Conservation (phyloP, 2,329 filamentous ascomycete species). For the Blastomyces silverae region DNA sequence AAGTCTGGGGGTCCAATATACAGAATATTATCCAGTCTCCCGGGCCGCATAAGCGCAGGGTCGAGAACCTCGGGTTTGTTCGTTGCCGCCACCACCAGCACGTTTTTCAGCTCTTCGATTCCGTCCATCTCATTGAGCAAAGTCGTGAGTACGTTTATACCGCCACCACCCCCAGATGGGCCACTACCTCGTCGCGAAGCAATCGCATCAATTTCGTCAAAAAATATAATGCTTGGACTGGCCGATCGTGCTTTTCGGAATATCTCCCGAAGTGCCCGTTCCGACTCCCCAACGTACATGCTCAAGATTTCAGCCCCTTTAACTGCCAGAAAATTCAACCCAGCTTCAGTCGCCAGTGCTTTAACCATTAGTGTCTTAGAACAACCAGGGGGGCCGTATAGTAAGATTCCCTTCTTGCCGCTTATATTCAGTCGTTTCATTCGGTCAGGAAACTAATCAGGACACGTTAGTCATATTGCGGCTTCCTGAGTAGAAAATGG, state of each 20-base stretch:
- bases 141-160: conserved; percentile 78
- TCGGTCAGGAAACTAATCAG: conserved; percentile 43
- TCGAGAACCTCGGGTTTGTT: conserved; percentile 85
- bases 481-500: too few relatives aligned
- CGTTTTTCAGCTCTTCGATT: conserved; percentile 74
- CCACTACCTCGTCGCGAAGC: conserved; percentile 51
- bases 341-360: conserved; percentile 81
- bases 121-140: conserved; percentile 94
- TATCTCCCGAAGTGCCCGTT: conserved; percentile 74
- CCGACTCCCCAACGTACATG: conserved; percentile 96
- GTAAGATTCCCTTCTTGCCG: conserved; percentile 71
- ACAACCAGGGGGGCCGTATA: conserved; percentile 90
- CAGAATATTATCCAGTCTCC: conserved; percentile 74
- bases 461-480: conserved; percentile 5
- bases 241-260: conserved; percentile 82
- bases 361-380: conserved; percentile 91
- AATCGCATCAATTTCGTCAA: conserved; percentile 92
- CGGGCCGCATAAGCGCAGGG: conserved; percentile 74
- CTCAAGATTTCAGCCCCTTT: conserved; percentile 90
- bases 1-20: conserved; percentile 78
- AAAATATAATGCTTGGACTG: conserved; percentile 88
- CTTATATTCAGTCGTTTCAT: conserved; percentile 48
- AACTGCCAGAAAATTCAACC: conserved; percentile 88
- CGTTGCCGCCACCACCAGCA: conserved; percentile 83
- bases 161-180: conserved; percentile 45